Evolutionary conservation across 2,329 filamentous ascomycete genomes (phyloP), one percentile per base, ranked within the genome.

Genomic region (Cadophora sp.): DNA sequence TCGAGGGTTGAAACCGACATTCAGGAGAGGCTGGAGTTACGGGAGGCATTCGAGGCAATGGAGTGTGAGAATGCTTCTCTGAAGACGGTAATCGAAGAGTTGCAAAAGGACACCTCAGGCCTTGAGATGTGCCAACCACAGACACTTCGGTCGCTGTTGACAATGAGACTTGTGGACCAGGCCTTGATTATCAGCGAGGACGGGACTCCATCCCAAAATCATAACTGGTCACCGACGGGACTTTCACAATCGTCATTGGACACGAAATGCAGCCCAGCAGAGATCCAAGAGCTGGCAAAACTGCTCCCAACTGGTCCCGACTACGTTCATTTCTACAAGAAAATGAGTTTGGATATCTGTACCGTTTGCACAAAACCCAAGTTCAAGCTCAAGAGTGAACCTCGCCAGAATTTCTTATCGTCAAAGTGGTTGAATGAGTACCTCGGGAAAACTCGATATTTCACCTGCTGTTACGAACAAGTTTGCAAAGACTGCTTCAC

Each of bases 341-440:
- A 33, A 22, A n/a, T 68, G 45, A 62, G 59, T 22, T 47, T 68
- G 1, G 30, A 39, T 6, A 27, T 59, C 5, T 68, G 62, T 22
- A 36, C 39, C 18, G 22, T 62, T 2, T 68, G 66, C 30, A 36
- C 50, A 8, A 65, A 65, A 33, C 30, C 62, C 4, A 68, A 65
- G 33, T 68, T 68, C 62, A 62, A 41, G 18, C 30, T 68, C 24
- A 65, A 59, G 14, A 27, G 20, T 6, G 65, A 64, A 24, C 27
- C 30, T 2, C 45, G 53, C 24, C 55, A 48, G 1, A 33, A 41
- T 5, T 47, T 33, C 48, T 41, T 36, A 9, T 53, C 58, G 3
- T 16, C 62, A n/a, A 65, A 59, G 36, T 65, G 66, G 66, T 55
- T 68, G 6, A 62, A 65, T 33, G 66, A 68, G 53, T 68, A 62